phyloP scores from a whole-genome alignment of 2,329 filamentous ascomycete species.

The Phyllosticta citrichinensis region DNA sequence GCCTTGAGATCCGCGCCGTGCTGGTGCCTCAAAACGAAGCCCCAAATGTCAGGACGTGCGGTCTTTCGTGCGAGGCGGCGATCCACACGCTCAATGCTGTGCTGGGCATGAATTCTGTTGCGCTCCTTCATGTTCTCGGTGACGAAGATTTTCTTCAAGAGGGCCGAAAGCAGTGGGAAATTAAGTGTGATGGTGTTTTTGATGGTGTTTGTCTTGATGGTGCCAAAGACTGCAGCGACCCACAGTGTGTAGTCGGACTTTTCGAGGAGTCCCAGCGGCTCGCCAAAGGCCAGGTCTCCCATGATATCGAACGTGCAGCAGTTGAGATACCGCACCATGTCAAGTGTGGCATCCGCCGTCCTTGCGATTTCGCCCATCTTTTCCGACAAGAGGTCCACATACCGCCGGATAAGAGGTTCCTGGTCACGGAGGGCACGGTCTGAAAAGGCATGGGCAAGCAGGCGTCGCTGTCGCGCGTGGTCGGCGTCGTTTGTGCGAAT shows the following conservation, averaged over 20 bases:
- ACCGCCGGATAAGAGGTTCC: constrained; percentile 21
- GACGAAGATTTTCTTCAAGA: neutral
- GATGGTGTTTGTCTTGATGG: constrained; percentile 11
- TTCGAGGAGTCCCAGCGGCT: constrained; percentile 22
- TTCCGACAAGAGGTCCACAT: constrained; percentile 23
- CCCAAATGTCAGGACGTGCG: constrained; percentile 26
- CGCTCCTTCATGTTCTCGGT: neutral
- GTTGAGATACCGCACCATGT: constrained; percentile 10
- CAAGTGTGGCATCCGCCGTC: neutral
- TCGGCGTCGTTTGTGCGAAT: constrained; percentile 10
- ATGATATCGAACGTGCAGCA: constrained; percentile 25
- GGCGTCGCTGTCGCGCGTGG: constrained; percentile 14
- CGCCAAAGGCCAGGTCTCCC: constrained; percentile 24
- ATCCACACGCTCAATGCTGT: constrained; percentile 13
- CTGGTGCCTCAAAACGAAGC: constrained; percentile 26
- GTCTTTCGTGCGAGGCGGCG: constrained; percentile 16
- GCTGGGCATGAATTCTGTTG: neutral
- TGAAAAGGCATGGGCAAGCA: constrained; percentile 23
- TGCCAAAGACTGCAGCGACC: constrained; percentile 22
- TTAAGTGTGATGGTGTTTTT: neutral
- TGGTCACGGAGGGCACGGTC: constrained; percentile 23
- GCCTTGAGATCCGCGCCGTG: constrained; percentile 16
- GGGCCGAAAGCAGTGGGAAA: neutral
- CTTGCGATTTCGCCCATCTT: neutral
- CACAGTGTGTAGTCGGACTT: constrained; percentile 22